Evolutionary conservation across 805 yeast genomes (phyloP).

Genomic region (Sugiyamaella marilandica): DNA sequence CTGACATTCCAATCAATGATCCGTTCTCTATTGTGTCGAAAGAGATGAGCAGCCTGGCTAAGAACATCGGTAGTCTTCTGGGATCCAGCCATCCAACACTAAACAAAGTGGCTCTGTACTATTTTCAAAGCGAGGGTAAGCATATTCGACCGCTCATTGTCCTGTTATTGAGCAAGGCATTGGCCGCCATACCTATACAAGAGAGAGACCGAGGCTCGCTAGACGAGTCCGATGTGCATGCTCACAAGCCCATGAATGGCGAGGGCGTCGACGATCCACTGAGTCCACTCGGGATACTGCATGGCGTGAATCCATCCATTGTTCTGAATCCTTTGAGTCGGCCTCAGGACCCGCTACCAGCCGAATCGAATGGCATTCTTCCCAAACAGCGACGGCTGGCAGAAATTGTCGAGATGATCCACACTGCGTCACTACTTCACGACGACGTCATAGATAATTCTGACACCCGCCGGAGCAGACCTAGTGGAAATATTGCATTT

Average conservation of each 20-base stretch:
- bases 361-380: conserved; percentile 67
- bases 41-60: conserved; percentile 87
- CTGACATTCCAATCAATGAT: conserved; percentile 49
- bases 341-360: conserved; percentile 69
- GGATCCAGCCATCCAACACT: conserved; percentile 94
- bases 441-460: conserved; percentile 92
- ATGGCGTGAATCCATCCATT: conserved; percentile 82
- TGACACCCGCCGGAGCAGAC: conserved; percentile 84
- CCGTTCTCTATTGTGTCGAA: conserved; percentile 88
- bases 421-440: conserved; percentile 90
- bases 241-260: conserved; percentile 23
- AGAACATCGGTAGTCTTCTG: conserved; percentile 76
- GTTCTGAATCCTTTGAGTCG: conserved; percentile 77
- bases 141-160: conserved; percentile 91
- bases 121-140: conserved; percentile 94
- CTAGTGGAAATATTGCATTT: conserved; percentile 88
- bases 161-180: conserved; percentile 72
- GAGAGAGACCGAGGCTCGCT: conserved; percentile 64
- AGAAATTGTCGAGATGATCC: conserved; percentile 97
- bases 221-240: conserved; percentile 34
- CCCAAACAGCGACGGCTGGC: conserved; percentile 95
- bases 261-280: conserved; percentile 42
- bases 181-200: conserved; percentile 61
- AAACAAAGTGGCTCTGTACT: conserved; percentile 88
- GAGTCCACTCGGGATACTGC: conserved; percentile 75